phyloP scores from a whole-genome alignment of 2,329 filamentous ascomycete genomes.

The Botrytis pseudocinerea region DNA sequence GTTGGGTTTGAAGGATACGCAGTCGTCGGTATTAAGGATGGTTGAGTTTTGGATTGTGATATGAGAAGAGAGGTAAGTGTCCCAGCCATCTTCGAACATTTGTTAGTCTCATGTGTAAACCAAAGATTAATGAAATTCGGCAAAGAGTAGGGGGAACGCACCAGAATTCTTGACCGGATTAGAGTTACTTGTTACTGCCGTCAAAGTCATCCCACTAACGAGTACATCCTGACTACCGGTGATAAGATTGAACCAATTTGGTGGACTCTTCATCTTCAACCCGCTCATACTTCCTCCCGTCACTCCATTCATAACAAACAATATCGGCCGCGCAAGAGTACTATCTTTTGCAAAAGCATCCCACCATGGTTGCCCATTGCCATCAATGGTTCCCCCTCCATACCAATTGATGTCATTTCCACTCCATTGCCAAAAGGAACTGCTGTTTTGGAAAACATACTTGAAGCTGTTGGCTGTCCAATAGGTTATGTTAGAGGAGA shows the following conservation, averaged over 20 bases:
- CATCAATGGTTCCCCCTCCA: constrained; percentile 17
- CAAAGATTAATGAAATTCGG: background rate
- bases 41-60: constrained; percentile 22
- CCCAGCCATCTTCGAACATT: constrained; percentile 13
- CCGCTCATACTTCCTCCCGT: constrained; percentile 13
- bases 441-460: constrained; percentile 15
- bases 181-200: background rate
- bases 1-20: constrained; percentile 56
- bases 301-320: constrained; percentile 20
- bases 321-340: constrained; percentile 1
- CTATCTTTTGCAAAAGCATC: constrained; percentile 17
- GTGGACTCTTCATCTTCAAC: constrained; percentile 13
- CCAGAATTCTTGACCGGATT: constrained; percentile 17
- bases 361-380: constrained; percentile 19
- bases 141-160: background rate
- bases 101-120: background rate
- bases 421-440: constrained; percentile 12
- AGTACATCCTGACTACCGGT: constrained; percentile 5
- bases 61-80: constrained; percentile 20
- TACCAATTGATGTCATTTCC: constrained; percentile 16
- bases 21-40: constrained; percentile 45
- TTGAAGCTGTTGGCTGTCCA: constrained; percentile 10
- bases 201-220: constrained; percentile 15
- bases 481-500: constrained; percentile 3
- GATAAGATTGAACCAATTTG: constrained; percentile 21